Conservation (phyloP, 306 rosid species). For the Cyclanthera cordifolia region DNA sequence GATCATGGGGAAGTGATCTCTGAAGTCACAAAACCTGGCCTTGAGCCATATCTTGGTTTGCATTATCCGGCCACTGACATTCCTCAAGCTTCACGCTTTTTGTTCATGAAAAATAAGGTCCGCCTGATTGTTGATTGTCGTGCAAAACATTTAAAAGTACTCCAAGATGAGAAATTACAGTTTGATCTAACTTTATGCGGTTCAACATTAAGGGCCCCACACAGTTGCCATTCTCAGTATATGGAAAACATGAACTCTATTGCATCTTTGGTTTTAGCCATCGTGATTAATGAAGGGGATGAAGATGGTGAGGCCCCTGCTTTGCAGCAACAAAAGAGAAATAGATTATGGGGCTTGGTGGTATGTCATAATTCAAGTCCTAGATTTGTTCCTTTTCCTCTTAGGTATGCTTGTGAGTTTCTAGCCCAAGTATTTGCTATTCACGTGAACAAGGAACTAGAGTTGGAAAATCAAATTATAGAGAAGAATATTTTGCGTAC, state of each 20-base stretch:
- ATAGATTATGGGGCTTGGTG: conserved; percentile 88
- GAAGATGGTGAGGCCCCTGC: conserved; percentile 52
- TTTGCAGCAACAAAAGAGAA: conserved; percentile 59
- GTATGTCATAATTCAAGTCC: conserved; percentile 92
- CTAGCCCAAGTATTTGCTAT: conserved; percentile 92
- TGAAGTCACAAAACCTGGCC: conserved; percentile 66
- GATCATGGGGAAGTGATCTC: conserved; percentile 91
- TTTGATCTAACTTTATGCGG: conserved; percentile 77
- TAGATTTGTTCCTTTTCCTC: conserved; percentile 91
- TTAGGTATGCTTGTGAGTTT: conserved; percentile 94
- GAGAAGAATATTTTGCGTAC: conserved; percentile 90
- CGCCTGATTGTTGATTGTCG: conserved; percentile 92
- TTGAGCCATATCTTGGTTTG: conserved; percentile 81
- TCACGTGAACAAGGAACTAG: conserved; percentile 84
- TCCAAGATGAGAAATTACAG: conserved; percentile 71
- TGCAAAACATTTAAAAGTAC: conserved; percentile 62
- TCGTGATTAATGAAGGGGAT: conserved; percentile 78
- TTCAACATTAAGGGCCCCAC: conserved; percentile 88
- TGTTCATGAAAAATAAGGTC: conserved; percentile 80
- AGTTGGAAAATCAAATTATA: conserved; percentile 63
- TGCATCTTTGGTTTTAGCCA: conserved; percentile 90
- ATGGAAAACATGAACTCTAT: conserved; percentile 82
- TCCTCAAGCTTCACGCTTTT: conserved; percentile 88
- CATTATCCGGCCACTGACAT: conserved; percentile 94
- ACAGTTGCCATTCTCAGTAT: conserved; percentile 73